phyloP scores from a whole-genome alignment of 2,329 filamentous ascomycete species.

The Botrytis porri region DNA sequence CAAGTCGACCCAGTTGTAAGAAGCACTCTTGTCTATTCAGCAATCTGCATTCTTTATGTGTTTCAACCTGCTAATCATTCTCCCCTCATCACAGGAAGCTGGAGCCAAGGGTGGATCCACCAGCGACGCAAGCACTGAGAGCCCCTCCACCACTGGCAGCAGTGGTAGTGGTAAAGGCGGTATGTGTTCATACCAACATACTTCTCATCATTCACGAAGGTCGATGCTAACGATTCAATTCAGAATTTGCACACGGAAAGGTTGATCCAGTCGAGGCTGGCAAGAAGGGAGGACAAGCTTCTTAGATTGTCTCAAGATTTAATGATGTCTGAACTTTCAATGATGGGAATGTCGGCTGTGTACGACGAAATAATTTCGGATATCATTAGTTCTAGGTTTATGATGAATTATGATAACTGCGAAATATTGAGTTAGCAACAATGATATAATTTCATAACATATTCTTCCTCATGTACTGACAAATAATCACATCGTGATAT shows the following conservation, averaged over 20 bases:
- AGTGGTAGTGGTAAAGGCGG: background rate
- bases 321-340: background rate
- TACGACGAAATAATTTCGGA: background rate
- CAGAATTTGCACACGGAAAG: slow-evolving; percentile 43
- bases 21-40: slow-evolving; percentile 9
- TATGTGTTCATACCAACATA: background rate
- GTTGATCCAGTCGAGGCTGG: slow-evolving; percentile 44
- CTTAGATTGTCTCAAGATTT: background rate
- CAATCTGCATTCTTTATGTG: background rate
- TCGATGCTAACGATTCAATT: background rate
- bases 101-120: background rate
- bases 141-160: background rate
- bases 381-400: background rate
- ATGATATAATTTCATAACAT: background rate
- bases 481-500: background rate
- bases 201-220: background rate
- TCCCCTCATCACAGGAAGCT: background rate
- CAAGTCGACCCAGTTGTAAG: slow-evolving; percentile 6
- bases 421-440: background rate
- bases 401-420: background rate
- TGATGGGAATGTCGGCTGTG: background rate
- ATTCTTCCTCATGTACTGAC: background rate
- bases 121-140: background rate
- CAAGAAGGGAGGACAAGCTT: slow-evolving; percentile 39
- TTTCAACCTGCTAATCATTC: background rate